Conservation (phyloP, 1,139 yeast genomes). For the Lodderomyces jiufengensis region DNA sequence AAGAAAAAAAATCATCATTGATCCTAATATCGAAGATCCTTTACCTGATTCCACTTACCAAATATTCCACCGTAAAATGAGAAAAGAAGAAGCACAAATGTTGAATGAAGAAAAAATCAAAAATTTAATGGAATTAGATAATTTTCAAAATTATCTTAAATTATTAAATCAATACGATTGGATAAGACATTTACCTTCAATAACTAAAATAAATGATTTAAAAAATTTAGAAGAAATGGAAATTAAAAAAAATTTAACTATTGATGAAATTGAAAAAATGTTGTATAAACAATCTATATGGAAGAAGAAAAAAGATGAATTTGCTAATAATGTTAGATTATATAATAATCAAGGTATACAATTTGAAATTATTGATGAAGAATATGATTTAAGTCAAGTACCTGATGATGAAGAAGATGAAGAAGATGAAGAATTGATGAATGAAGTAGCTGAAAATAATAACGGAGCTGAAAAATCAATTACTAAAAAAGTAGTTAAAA, state of each 20-base stretch:
- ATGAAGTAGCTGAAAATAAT: not conserved
- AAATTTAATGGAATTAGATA: constrained; percentile 49
- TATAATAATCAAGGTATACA: not conserved
- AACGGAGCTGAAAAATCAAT: too few relatives aligned
- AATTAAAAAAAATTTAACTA: constrained; percentile 48
- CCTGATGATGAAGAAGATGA: not conserved
- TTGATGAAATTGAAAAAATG: constrained; percentile 45
- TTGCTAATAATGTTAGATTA: constrained; percentile 24
- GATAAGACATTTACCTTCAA: constrained; percentile 46
- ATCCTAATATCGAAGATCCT: constrained; percentile 29
- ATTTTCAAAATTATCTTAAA: constrained; percentile 41
- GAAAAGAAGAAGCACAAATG: constrained; percentile 63
- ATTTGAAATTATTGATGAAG: constrained; percentile 10
- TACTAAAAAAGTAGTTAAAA: too few relatives aligned
- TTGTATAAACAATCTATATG: constrained; percentile 47
- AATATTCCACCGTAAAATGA: constrained; percentile 59
- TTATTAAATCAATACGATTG: constrained; percentile 53
- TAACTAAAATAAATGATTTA: constrained; percentile 52
- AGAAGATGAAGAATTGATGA: not conserved
- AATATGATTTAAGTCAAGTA: constrained; percentile 20
- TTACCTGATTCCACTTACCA: constrained; percentile 44
- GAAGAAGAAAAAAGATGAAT: constrained; percentile 30
- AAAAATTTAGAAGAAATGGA: constrained; percentile 47
- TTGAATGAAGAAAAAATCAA: constrained; percentile 53
- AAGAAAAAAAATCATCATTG: constrained; percentile 2